phyloP scores from a whole-genome alignment of 176 grass and related monocot species.

The Aegilops sharonensis region DNA sequence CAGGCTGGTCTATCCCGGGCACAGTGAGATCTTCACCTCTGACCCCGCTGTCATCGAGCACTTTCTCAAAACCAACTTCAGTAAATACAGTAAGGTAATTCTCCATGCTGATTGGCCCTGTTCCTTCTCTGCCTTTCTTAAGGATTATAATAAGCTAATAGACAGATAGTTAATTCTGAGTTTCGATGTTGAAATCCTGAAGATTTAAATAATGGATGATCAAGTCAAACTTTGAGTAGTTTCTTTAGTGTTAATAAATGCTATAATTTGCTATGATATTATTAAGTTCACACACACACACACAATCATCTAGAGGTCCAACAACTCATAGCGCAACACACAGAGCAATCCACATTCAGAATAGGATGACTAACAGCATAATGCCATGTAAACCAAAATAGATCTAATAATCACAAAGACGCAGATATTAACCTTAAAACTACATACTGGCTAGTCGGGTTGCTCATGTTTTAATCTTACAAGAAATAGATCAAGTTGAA shows the following conservation, averaged over 20 bases:
- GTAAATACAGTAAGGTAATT: constrained; percentile 60
- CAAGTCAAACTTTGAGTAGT: neutral
- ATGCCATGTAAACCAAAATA: neutral
- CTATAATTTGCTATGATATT: neutral
- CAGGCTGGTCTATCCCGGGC: constrained; percentile 34
- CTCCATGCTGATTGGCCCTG: neutral
- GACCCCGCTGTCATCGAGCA: constrained; percentile 51
- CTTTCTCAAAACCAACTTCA: constrained; percentile 56
- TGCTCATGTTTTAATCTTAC: neutral
- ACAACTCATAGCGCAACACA: neutral
- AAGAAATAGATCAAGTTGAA: neutral
- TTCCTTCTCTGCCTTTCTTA: neutral
- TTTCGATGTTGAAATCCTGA: neutral
- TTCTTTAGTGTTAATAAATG: neutral
- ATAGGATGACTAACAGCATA: neutral
- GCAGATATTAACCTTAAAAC: neutral
- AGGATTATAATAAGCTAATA: neutral
- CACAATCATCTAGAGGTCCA: neutral
- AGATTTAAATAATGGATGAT: neutral
- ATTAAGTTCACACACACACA: neutral
- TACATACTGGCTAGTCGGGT: neutral
- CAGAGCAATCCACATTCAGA: neutral
- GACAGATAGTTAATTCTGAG: neutral
- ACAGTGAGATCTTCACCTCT: constrained; percentile 32
- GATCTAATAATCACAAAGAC: no score